A percentile compares a stretch with the other conserved stretches of the same genome.
These are phyloP conservation scores for Huiozyma sinensis DNA, from an alignment of 805 yeast species.

Conservation along the genomic window DNA sequence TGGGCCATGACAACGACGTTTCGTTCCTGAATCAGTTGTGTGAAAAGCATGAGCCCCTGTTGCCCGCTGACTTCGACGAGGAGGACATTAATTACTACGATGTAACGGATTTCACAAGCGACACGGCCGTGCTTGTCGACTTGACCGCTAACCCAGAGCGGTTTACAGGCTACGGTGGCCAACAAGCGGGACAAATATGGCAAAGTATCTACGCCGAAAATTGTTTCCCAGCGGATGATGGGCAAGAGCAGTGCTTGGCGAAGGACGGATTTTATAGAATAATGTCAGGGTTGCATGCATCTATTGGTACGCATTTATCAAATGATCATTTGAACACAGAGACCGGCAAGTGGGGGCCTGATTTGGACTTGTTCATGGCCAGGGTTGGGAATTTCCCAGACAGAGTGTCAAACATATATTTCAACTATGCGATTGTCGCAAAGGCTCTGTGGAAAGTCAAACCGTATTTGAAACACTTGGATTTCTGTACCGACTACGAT, in stretches of 20 bases:
- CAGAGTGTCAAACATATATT: conserved; percentile 77
- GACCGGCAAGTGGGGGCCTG: conserved; percentile 77
- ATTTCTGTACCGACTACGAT: conserved; percentile 39
- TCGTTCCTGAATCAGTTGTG: conserved; percentile 32
- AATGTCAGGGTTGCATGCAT: conserved; percentile 89
- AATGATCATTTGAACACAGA: conserved; percentile 66
- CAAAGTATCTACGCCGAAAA: conserved; percentile 82
- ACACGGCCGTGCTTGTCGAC: conserved; percentile 74
- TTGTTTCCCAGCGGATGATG: conserved; percentile 50
- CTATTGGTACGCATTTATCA: conserved; percentile 85
- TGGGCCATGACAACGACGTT: conserved; percentile 25
- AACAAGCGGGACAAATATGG: conserved; percentile 90
- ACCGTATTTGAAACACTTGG: conserved; percentile 40
- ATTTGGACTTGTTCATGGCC: conserved; percentile 69
- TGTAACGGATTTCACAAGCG: conserved; percentile 46
- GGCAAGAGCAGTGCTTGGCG: conserved; percentile 59
- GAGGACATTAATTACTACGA: conserved; percentile 58
- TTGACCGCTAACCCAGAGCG: conserved; percentile 86
- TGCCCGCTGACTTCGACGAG: conserved; percentile 7
- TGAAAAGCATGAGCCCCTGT: conserved; percentile 13
- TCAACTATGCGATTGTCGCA: conserved; percentile 81
- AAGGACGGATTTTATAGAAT: conserved; percentile 81
- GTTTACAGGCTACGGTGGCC: conserved; percentile 92
- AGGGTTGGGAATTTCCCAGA: conserved; percentile 88
- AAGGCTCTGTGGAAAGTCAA: conserved; percentile 67